Conservation (phyloP, 2,329 filamentous ascomycete species). For the Fonsecaea multimorphosa region DNA sequence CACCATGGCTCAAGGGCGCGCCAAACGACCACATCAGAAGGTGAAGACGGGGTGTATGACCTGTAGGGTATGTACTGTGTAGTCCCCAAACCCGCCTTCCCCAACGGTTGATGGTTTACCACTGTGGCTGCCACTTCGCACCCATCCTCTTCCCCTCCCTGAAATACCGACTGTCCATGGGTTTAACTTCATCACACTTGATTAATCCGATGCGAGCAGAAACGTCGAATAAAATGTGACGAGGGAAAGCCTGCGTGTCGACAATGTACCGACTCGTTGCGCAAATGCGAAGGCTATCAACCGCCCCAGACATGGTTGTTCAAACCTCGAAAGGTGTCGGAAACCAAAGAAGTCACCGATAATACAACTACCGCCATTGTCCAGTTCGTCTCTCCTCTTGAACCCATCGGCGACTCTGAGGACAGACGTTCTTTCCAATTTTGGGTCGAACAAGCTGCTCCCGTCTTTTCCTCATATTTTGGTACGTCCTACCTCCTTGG, state of each 20-base stretch:
- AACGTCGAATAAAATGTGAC: constrained; percentile 37
- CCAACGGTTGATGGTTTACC: neutral
- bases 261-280: constrained; percentile 33
- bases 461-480: constrained; percentile 33
- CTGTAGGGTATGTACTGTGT: constrained; percentile 32
- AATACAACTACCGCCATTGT: constrained; percentile 8
- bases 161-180: neutral
- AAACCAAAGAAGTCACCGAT: neutral
- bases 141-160: neutral
- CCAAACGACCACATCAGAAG: constrained; percentile 36
- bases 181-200: neutral
- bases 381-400: constrained; percentile 25
- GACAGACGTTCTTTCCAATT: constrained; percentile 32
- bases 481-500: constrained; percentile 16
- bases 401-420: constrained; percentile 19
- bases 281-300: constrained; percentile 36
- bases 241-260: constrained; percentile 34
- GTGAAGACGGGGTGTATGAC: constrained; percentile 37
- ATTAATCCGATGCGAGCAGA: constrained; percentile 12
- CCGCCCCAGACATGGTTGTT: constrained; percentile 37
- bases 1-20: constrained; percentile 33
- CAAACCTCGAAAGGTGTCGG: constrained; percentile 24
- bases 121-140: neutral
- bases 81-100: neutral
- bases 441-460: constrained; percentile 31